Evolutionary conservation across 208 protist genomes (phyloP).

Genomic region (Porcisia deanei): DNA sequence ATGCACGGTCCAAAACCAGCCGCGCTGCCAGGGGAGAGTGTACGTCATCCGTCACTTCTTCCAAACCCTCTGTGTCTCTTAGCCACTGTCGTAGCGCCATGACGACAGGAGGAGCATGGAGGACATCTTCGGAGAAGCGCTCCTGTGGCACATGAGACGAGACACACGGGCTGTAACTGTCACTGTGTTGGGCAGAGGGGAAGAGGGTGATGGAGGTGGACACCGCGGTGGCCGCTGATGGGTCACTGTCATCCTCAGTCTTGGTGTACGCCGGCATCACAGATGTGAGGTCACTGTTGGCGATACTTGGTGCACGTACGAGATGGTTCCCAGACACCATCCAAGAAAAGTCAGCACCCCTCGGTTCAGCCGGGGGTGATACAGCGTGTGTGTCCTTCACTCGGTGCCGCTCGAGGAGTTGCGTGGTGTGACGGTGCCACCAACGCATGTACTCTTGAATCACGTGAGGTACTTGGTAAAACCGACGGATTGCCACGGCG

Average conservation of each 20-base stretch:
- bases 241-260: not conserved
- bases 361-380: not conserved
- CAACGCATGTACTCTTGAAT: slow-evolving; percentile 31
- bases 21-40: slow-evolving; percentile 28
- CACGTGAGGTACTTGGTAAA: slow-evolving; percentile 18
- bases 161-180: not conserved
- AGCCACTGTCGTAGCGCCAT: slow-evolving; percentile 22
- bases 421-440: slow-evolving; percentile 9
- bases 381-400: not conserved
- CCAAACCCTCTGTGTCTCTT: slow-evolving; percentile 24
- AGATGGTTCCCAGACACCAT: slow-evolving; percentile 30
- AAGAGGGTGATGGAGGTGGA: not conserved
- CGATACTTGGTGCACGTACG: slow-evolving; percentile 16
- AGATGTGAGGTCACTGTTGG: not conserved
- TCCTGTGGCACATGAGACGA: not conserved
- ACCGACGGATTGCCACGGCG: slow-evolving; percentile 9
- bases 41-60: slow-evolving; percentile 21
- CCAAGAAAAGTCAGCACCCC: slow-evolving; percentile 4
- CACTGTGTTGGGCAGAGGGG: not conserved
- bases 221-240: not conserved
- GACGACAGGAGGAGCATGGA: slow-evolving; percentile 2
- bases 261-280: slow-evolving; percentile 3
- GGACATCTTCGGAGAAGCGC: not conserved
- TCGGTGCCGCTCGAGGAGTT: not conserved
- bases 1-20: slow-evolving; percentile 24